phyloP scores from a whole-genome alignment of 352 stramenopile species.

The Globisporangium abappressorium region DNA sequence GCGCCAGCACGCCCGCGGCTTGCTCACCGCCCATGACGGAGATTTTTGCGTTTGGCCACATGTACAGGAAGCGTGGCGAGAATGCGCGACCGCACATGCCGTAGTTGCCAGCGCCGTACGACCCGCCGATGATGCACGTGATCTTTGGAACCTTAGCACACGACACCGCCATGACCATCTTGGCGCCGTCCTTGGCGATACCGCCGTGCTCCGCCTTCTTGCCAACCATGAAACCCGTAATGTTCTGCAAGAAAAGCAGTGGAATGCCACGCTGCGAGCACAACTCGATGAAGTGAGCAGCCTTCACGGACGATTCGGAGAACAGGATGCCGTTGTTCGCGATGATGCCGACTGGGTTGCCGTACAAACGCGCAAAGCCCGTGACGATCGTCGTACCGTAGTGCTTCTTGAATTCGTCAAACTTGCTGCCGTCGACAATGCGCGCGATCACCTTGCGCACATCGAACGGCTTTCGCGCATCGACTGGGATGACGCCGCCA shows the following conservation, averaged over 20 bases:
- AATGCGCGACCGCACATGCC: conserved; percentile 88
- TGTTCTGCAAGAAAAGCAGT: conserved; percentile 95
- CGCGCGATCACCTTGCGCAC: conserved; percentile 95
- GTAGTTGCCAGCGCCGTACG: conserved; percentile 88
- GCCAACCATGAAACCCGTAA: background rate
- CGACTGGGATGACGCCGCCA: conserved; percentile 91
- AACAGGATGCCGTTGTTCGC: conserved; percentile 99
- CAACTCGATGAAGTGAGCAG: conserved; percentile 97
- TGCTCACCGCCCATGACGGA: conserved; percentile 98
- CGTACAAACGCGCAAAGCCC: conserved; percentile 95
- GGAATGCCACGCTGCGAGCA: conserved; percentile 95
- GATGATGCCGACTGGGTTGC: conserved; percentile 94
- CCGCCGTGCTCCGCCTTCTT: background rate
- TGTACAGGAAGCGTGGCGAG: conserved; percentile 96
- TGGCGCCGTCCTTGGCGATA: conserved; percentile 93
- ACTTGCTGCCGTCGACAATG: conserved; percentile 91
- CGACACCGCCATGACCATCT: conserved; percentile 95
- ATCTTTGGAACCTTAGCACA: conserved; percentile 95
- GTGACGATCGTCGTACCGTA: conserved; percentile 98
- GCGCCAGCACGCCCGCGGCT: conserved; percentile 94
- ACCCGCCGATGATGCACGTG: conserved; percentile 94
- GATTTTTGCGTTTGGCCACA: conserved; percentile 97
- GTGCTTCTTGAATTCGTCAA: conserved; percentile 88
- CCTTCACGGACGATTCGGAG: conserved; percentile 91
- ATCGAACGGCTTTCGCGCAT: conserved; percentile 78